Evolutionary conservation across 2,329 filamentous ascomycete genomes (phyloP).

Genomic region (Botrytis paeoniae): DNA sequence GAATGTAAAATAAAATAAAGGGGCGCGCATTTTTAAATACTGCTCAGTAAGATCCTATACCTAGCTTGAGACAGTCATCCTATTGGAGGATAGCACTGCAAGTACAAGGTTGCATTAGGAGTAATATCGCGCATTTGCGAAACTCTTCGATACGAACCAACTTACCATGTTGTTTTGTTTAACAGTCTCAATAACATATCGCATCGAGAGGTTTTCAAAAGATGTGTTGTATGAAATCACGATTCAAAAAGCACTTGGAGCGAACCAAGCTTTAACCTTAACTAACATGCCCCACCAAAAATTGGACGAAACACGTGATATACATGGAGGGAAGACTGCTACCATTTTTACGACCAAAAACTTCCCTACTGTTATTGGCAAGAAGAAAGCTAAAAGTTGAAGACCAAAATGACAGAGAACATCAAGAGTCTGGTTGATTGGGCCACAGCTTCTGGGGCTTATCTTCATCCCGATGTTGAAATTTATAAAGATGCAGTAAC

Average conservation of each 20-base stretch:
- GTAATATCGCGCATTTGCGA: background rate
- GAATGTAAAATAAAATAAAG: background rate
- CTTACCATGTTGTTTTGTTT: background rate
- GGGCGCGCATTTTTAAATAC: background rate
- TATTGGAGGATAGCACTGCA: slow-evolving; percentile 8
- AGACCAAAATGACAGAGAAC: background rate
- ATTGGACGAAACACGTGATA: background rate
- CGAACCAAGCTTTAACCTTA: background rate
- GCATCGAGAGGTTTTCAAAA: background rate
- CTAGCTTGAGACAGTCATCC: background rate
- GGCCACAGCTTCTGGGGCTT: slow-evolving; percentile 47
- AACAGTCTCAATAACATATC: background rate
- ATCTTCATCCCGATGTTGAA: slow-evolving; percentile 51
- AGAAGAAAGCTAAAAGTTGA: background rate
- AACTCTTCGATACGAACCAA: background rate
- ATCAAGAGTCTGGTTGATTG: slow-evolving; percentile 47
- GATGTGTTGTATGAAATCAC: background rate
- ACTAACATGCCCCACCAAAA: background rate
- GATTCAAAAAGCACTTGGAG: background rate
- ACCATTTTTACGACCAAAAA: background rate
- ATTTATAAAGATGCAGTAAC: slow-evolving; percentile 51
- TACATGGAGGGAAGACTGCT: background rate
- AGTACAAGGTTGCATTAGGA: background rate
- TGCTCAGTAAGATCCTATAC: slow-evolving; percentile 1
- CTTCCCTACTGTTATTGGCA: background rate